phyloP scores from a whole-genome alignment of 1,284 basidiomycete species.

The Puccinia coronata region DNA sequence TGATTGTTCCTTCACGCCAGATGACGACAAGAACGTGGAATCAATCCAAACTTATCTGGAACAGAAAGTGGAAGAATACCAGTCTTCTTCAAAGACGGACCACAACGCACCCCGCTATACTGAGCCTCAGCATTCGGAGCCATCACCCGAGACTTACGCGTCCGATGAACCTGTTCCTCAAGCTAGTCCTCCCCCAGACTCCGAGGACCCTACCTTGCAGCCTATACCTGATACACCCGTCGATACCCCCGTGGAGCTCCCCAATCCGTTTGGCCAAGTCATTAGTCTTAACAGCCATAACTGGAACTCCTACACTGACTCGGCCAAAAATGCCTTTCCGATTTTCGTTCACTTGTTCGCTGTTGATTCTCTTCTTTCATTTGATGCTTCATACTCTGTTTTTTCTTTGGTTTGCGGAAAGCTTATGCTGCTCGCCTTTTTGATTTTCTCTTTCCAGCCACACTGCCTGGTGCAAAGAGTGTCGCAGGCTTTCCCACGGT shows the following conservation, averaged over 20 bases:
- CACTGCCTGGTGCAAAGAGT: slow-evolving; percentile 42
- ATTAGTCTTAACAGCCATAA: background rate
- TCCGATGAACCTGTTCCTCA: background rate
- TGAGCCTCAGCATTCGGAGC: background rate
- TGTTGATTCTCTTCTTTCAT: background rate
- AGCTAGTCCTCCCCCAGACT: slow-evolving; percentile 3
- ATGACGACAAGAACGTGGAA: background rate
- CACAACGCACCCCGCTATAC: background rate
- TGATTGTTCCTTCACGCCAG: no score
- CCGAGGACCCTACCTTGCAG: background rate
- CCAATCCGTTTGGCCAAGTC: slow-evolving; percentile 32
- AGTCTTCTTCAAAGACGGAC: background rate
- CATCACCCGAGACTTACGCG: slow-evolving; percentile 2
- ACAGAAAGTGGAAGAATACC: background rate
- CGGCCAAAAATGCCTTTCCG: background rate
- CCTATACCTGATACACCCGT: background rate
- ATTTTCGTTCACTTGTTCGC: slow-evolving; percentile 41
- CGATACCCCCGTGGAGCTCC: slow-evolving; percentile 9
- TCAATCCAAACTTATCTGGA: slow-evolving; percentile 14
- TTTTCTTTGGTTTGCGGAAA: background rate
- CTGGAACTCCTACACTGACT: background rate
- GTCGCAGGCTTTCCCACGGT: slow-evolving; percentile 20
- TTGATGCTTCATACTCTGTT: background rate
- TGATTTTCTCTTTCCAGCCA: background rate
- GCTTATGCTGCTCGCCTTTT: background rate